Percentiles rank a stretch among this genome's conserved stretches.
These are phyloP conservation scores for Microbotryum silenes-acaulis DNA, from an alignment of 1,284 basidiomycete species.

Conservation along the genomic window DNA sequence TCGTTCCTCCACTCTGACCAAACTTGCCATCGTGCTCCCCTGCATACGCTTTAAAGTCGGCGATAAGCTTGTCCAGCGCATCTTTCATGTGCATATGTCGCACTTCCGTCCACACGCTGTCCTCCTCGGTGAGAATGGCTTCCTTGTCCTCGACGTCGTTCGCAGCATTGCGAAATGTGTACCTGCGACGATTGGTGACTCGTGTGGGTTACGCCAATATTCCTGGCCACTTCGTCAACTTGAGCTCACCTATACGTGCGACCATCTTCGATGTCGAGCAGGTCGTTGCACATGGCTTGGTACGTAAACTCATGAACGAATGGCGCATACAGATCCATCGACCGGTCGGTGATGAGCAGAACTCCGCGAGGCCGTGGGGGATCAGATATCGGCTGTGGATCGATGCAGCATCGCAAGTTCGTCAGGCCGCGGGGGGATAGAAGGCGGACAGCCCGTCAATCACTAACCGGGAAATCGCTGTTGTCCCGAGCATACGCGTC, in stretches of 20 bases:
- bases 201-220: not conserved
- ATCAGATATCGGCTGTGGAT: conserved; percentile 52
- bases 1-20: conserved; percentile 73
- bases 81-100: conserved; percentile 98
- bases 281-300: conserved; percentile 96
- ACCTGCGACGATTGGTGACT: conserved; percentile 3
- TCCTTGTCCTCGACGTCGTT: conserved; percentile 81
- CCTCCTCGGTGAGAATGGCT: conserved; percentile 72
- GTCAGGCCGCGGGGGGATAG: conserved; percentile 36
- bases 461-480: conserved; percentile 70
- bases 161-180: conserved; percentile 35
- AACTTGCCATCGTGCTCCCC: conserved; percentile 64
- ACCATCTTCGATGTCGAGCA: conserved; percentile 80
- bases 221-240: not conserved
- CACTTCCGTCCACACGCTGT: conserved; percentile 83
- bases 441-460: not conserved
- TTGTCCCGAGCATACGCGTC: conserved; percentile 80
- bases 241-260: conserved; percentile 67
- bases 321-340: conserved; percentile 87
- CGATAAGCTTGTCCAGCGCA: conserved; percentile 91
- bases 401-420: conserved; percentile 22
- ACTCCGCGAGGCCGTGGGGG: conserved; percentile 64
- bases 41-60: conserved; percentile 87
- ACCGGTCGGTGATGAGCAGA: conserved; percentile 85
- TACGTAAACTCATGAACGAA: conserved; percentile 97